These are phyloP conservation scores for Apiosordaria backusii DNA, from an alignment of 495 filamentous ascomycete genomes.

Conservation along the genomic window DNA sequence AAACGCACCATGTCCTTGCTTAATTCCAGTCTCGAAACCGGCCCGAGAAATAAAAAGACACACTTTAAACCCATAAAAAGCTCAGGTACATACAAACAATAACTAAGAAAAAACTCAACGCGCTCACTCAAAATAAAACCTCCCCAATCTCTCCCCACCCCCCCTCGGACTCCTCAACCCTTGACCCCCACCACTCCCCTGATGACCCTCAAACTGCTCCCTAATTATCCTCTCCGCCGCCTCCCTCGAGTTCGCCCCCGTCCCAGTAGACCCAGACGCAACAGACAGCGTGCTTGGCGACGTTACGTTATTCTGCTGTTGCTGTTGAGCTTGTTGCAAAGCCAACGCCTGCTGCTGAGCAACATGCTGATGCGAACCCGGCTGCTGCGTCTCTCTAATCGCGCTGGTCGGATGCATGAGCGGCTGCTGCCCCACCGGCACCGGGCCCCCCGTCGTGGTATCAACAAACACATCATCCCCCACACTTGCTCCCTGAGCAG, in stretches of 20 bases:
- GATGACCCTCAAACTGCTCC: conserved; percentile 46
- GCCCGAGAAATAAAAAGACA: no score
- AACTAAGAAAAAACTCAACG: no score
- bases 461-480: conserved; percentile 42
- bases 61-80: no score
- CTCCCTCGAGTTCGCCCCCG: conserved; percentile 27
- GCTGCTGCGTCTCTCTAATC: conserved; percentile 36
- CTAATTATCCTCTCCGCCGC: conserved; percentile 54
- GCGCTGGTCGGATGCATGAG: conserved; percentile 32
- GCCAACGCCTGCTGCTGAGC: conserved; percentile 9
- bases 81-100: no score
- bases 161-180: conserved; percentile 40
- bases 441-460: conserved; percentile 41
- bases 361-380: conserved; percentile 20
- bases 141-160: conserved; percentile 41
- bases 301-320: conserved; percentile 1
- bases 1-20: no score
- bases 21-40: no score
- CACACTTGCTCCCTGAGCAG: conserved; percentile 14
- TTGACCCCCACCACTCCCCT: conserved; percentile 35
- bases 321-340: conserved; percentile 12
- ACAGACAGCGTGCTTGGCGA: not conserved
- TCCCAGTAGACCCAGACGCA: not conserved
- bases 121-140: conserved; percentile 55
- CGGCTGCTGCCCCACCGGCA: conserved; percentile 33